phyloP scores from a whole-genome alignment of 306 rosid species.

The Ormosia semicastrata region DNA sequence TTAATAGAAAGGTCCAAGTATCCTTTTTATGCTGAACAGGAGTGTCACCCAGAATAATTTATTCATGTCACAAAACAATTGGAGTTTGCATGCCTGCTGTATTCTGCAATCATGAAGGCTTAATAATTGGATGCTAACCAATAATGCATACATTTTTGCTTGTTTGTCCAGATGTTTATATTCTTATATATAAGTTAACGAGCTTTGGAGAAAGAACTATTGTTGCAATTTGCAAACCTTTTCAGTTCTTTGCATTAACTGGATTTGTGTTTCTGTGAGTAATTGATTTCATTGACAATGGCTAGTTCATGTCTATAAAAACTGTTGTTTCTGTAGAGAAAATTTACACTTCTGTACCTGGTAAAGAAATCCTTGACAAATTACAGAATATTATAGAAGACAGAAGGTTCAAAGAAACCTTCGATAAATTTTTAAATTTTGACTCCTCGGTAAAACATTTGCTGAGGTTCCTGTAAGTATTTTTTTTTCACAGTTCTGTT shows the following conservation, averaged over 20 bases:
- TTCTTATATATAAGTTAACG: neutral
- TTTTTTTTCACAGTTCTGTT: constrained; percentile 19
- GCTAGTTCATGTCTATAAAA: neutral
- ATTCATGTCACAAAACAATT: neutral
- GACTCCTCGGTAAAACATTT: constrained; percentile 70
- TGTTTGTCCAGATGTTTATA: neutral
- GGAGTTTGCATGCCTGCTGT: neutral
- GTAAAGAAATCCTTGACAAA: constrained; percentile 58
- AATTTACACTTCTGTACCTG: constrained; percentile 3
- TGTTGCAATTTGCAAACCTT: constrained; percentile 12
- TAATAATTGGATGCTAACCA: neutral
- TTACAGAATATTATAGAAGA: constrained; percentile 73
- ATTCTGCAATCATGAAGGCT: constrained; percentile 6
- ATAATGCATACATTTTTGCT: neutral
- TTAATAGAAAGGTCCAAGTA: constrained; percentile 71
- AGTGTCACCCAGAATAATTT: neutral
- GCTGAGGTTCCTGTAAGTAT: constrained; percentile 75
- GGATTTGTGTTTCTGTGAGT: neutral
- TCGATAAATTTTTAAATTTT: constrained; percentile 40
- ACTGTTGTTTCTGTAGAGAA: neutral
- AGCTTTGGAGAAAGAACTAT: constrained; percentile 18
- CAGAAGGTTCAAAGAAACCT: constrained; percentile 55
- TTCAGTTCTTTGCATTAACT: neutral
- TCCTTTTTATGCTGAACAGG: constrained; percentile 48
- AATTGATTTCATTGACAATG: constrained; percentile 5